Percentiles rank a stretch among this genome's conserved stretches.
These are phyloP conservation scores for Termitomyces sp. DNA, from an alignment of 1,284 basidiomycete species.

Conservation along the genomic window DNA sequence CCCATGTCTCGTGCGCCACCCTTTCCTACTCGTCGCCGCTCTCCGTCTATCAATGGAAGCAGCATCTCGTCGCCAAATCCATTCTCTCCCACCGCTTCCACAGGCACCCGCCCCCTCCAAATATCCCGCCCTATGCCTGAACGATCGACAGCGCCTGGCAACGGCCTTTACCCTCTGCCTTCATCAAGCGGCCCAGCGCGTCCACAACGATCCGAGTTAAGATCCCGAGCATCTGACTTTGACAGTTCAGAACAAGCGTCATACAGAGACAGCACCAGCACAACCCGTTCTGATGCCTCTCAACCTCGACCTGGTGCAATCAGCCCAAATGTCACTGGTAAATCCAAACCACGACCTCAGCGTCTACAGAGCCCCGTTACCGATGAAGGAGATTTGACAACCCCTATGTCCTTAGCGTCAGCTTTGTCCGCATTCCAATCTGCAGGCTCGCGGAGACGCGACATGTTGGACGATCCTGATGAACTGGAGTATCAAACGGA, in stretches of 20 bases:
- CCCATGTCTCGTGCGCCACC: slow-evolving; percentile 54
- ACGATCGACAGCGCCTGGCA: slow-evolving; percentile 41
- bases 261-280: slow-evolving; percentile 38
- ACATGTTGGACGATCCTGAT: slow-evolving; percentile 48
- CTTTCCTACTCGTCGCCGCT: slow-evolving; percentile 43
- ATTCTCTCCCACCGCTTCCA: slow-evolving; percentile 27
- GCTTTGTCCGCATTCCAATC: slow-evolving; percentile 65
- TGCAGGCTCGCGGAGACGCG: slow-evolving; percentile 53
- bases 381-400: slow-evolving; percentile 36
- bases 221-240: slow-evolving; percentile 43
- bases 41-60: slow-evolving; percentile 32
- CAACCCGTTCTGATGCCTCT: slow-evolving; percentile 38
- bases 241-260: slow-evolving; percentile 38
- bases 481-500: slow-evolving; percentile 48
- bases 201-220: slow-evolving; percentile 53
- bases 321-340: slow-evolving; percentile 20
- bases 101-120: slow-evolving; percentile 47
- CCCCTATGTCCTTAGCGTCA: slow-evolving; percentile 47
- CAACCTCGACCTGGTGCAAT: slow-evolving; percentile 24
- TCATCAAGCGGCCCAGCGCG: slow-evolving; percentile 46
- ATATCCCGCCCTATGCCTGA: slow-evolving; percentile 42
- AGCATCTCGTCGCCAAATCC: slow-evolving; percentile 27
- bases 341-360: slow-evolving; percentile 29
- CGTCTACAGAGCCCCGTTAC: slow-evolving; percentile 29
- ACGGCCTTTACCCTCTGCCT: slow-evolving; percentile 25